Conservation (phyloP, 192 early-diverging fungal genomes). For the Helicostylum pulchrum region DNA sequence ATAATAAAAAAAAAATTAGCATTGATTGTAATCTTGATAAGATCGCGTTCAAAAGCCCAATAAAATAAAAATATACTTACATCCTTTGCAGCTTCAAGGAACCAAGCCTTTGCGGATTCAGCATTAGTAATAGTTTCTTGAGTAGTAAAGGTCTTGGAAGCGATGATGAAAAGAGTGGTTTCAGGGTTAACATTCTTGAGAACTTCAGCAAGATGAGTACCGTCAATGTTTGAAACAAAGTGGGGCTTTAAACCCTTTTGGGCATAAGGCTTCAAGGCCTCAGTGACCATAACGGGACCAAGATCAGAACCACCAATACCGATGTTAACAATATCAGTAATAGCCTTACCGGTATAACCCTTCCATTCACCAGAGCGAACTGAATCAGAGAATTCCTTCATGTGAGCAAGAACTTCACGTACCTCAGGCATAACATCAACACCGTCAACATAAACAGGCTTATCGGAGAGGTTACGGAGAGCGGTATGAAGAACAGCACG, state of each 20-base stretch:
- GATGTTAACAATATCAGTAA: slow-evolving; percentile 97
- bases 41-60: not conserved
- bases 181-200: slow-evolving; percentile 85
- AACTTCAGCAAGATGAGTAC: slow-evolving; percentile 94
- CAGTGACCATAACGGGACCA: slow-evolving; percentile 98
- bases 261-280: slow-evolving; percentile 93
- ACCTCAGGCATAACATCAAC: slow-evolving; percentile 94
- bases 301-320: slow-evolving; percentile 98
- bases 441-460: slow-evolving; percentile 83
- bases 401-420: slow-evolving; percentile 90
- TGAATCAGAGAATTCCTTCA: slow-evolving; percentile 76
- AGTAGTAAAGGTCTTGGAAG: slow-evolving; percentile 98
- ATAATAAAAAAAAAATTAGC: not conserved
- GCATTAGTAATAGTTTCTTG: slow-evolving; percentile 99
- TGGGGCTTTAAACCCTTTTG: slow-evolving; percentile 77
- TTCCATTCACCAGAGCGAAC: slow-evolving; percentile 92
- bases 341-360: slow-evolving; percentile 92
- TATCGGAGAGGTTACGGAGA: slow-evolving; percentile 83
- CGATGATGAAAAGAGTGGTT: slow-evolving; percentile 91
- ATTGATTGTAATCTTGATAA: not conserved
- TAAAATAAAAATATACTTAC: slow-evolving; percentile 41
- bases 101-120: slow-evolving; percentile 90
- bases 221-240: slow-evolving; percentile 98
- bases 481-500: slow-evolving; percentile 96
- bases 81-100: slow-evolving; percentile 81